Percentiles rank a stretch among this genome's conserved stretches.
Evolutionary conservation across 2,329 filamentous ascomycete species (phyloP).

Genomic region (Hymenoscyphus repandus): DNA sequence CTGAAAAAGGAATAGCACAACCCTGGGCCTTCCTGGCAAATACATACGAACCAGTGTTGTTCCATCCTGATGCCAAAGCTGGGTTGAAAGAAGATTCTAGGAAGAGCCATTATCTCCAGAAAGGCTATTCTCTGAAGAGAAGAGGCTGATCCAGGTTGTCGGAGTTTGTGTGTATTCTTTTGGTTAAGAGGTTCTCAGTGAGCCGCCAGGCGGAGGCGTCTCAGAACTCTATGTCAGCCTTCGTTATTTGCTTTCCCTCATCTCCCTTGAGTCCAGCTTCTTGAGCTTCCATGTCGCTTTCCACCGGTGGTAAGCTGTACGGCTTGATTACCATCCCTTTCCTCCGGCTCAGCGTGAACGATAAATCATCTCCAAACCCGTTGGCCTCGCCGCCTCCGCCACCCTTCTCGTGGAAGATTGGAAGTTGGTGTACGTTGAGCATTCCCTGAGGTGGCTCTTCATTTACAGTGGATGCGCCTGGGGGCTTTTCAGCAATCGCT

Average conservation of each 20-base stretch:
- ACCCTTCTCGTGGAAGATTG: constrained; percentile 82
- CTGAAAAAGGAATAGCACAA: too few relatives aligned
- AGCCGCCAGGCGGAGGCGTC: not conserved
- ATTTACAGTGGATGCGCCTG: constrained; percentile 47
- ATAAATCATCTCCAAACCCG: constrained; percentile 75
- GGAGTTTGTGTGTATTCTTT: too few relatives aligned
- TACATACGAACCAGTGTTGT: too few relatives aligned
- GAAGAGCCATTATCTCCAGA: too few relatives aligned
- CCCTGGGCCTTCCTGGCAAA: too few relatives aligned
- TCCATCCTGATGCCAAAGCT: too few relatives aligned
- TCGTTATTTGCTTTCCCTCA: constrained; percentile 26
- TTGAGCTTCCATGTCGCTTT: constrained; percentile 54
- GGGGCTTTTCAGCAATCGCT: constrained; percentile 37
- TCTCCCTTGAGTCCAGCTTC: constrained; percentile 26
- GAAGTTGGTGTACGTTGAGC: constrained; percentile 75
- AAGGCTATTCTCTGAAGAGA: too few relatives aligned
- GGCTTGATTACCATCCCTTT: constrained; percentile 80
- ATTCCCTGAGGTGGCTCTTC: constrained; percentile 83
- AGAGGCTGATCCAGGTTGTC: too few relatives aligned
- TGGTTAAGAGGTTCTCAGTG: too few relatives aligned
- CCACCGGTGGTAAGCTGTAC: constrained; percentile 82
- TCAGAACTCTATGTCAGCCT: constrained; percentile 32
- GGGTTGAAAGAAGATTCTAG: too few relatives aligned
- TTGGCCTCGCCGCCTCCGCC: constrained; percentile 66
- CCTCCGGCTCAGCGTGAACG: constrained; percentile 78